Evolutionary conservation across 2,329 filamentous ascomycete genomes (phyloP).

Genomic region (Monosporascus ibericus): DNA sequence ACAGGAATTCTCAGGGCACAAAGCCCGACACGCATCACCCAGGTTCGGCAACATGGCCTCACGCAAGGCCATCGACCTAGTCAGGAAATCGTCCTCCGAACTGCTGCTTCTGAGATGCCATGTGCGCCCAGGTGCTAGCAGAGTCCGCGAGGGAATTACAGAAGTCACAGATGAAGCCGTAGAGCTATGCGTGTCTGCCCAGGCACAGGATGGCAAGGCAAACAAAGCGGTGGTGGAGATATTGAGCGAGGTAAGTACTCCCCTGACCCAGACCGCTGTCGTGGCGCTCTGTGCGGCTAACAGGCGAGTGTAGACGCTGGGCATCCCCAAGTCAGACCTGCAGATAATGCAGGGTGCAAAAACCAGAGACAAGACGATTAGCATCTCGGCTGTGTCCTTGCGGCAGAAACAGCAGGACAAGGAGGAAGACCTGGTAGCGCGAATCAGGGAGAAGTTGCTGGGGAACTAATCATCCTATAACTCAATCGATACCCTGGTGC

Average conservation of each 20-base stretch:
- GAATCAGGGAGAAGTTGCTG: constrained; percentile 17
- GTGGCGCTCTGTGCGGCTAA: not conserved
- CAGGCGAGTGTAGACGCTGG: constrained; percentile 40
- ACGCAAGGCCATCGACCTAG: constrained; percentile 41
- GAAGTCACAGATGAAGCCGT: constrained; percentile 50
- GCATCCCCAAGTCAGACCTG: constrained; percentile 57
- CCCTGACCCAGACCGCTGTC: not conserved
- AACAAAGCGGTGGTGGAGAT: constrained; percentile 61
- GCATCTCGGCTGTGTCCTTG: constrained; percentile 20
- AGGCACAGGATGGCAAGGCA: constrained; percentile 60
- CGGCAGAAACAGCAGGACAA: constrained; percentile 8
- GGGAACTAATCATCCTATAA: constrained; percentile 1
- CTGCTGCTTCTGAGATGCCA: constrained; percentile 57
- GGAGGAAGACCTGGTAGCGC: constrained; percentile 14
- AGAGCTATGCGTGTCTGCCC: constrained; percentile 60
- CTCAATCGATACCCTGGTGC: not conserved
- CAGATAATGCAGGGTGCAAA: constrained; percentile 57
- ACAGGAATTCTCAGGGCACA: too few species aligned
- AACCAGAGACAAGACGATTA: constrained; percentile 57
- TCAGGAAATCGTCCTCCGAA: constrained; percentile 34
- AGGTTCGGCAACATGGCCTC: constrained; percentile 23
- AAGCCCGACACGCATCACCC: too few species aligned
- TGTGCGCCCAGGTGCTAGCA: constrained; percentile 60
- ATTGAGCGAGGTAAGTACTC: constrained; percentile 47
- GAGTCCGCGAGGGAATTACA: constrained; percentile 54